Evolutionary conservation across 805 yeast species (phyloP).

Genomic region (Debaryomyces maramus): DNA sequence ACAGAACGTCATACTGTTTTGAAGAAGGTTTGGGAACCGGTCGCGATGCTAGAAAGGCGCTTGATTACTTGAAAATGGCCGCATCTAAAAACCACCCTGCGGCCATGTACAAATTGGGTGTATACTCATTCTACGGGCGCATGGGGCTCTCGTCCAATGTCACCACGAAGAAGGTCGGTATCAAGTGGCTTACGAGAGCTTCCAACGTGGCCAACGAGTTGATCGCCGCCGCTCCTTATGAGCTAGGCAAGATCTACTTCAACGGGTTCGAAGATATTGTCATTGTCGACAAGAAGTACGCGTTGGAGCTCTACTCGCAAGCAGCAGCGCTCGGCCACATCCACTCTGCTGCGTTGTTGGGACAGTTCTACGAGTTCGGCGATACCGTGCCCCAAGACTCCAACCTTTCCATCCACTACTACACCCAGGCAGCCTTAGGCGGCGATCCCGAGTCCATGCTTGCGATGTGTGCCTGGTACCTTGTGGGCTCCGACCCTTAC

Average conservation of each 20-base stretch:
- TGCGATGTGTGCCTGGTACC: conserved; percentile 95
- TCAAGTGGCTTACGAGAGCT: conserved; percentile 91
- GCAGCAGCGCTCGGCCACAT: conserved; percentile 87
- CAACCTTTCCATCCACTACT: conserved; percentile 85
- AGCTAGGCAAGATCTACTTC: conserved; percentile 80
- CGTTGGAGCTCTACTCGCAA: conserved; percentile 80
- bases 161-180: conserved; percentile 77
- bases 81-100: conserved; percentile 92
- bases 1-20: conserved; percentile 85
- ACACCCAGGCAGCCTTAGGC: conserved; percentile 83
- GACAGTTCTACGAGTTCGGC: conserved; percentile 82
- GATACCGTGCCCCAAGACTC: conserved; percentile 74
- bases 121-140: conserved; percentile 77
- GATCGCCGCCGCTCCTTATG: conserved; percentile 92
- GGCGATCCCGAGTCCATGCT: conserved; percentile 91
- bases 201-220: conserved; percentile 78
- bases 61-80: conserved; percentile 80
- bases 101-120: conserved; percentile 93
- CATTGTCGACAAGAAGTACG: conserved; percentile 79
- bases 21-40: conserved; percentile 94
- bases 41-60: conserved; percentile 81
- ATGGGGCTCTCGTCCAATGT: conserved; percentile 77
- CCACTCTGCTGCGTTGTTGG: conserved; percentile 77
- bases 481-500: conserved; percentile 86
- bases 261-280: conserved; percentile 85